Percentiles rank a stretch among this genome's conserved stretches.
Conservation (phyloP, 768 basidiomycete genomes). For the Lepiota subincarnata region DNA sequence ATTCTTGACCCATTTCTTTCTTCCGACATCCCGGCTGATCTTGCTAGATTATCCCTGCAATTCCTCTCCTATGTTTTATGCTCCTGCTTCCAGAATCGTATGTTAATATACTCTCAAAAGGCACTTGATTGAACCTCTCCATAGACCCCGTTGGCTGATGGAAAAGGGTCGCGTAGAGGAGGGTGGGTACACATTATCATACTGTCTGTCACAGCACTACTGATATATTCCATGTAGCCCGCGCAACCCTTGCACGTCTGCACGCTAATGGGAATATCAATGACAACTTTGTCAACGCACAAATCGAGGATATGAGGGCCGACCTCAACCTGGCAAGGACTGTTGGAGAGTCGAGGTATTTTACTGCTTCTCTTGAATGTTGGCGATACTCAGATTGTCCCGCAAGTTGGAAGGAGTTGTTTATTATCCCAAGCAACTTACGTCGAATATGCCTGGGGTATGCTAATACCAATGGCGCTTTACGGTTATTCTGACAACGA, state of each 20-base stretch:
- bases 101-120: conserved; percentile 9
- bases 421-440: conserved; percentile 40
- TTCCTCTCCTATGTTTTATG: conserved; percentile 49
- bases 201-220: not conserved
- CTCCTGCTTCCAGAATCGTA: conserved; percentile 49
- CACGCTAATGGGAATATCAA: conserved; percentile 46
- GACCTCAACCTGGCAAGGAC: conserved; percentile 30
- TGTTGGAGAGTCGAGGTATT: conserved; percentile 37
- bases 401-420: conserved; percentile 34
- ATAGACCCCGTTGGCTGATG: conserved; percentile 47
- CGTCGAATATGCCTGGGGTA: conserved; percentile 41
- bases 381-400: not conserved
- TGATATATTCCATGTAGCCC: conserved; percentile 18
- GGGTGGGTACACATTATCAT: conserved; percentile 19
- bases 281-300: conserved; percentile 44
- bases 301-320: conserved; percentile 41
- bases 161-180: conserved; percentile 47
- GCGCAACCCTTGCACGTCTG: conserved; percentile 42
- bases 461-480: conserved; percentile 14
- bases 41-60: conserved; percentile 35
- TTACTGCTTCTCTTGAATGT: not conserved
- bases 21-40: not conserved
- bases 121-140: not conserved
- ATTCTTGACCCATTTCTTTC: not conserved
- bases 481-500: conserved; percentile 4